Conservation (phyloP, 2,329 filamentous ascomycete genomes). For the Paracorniculantispora psalliotae region DNA sequence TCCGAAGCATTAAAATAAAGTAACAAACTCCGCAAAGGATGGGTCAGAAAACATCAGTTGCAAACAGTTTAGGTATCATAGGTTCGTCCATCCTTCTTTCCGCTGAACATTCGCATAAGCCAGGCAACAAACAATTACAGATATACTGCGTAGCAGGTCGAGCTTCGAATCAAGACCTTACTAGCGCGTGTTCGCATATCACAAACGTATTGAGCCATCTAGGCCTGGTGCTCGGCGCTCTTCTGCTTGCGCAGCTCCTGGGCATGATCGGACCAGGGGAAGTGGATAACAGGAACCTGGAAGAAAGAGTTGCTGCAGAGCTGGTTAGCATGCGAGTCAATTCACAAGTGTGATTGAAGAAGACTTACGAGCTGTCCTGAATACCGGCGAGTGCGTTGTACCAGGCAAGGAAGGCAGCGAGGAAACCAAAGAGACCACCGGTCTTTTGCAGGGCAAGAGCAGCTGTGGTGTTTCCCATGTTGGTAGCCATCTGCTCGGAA, state of each 20-base stretch:
- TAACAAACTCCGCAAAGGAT: not conserved
- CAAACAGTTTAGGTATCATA: constrained; percentile 37
- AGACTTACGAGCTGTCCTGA: constrained; percentile 60
- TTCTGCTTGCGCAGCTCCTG: constrained; percentile 51
- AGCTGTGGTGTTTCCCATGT: constrained; percentile 45
- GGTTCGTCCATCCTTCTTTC: constrained; percentile 4
- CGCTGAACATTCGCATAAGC: not conserved
- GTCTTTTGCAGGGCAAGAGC: constrained; percentile 56
- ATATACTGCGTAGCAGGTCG: not conserved
- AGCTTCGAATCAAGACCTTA: not conserved
- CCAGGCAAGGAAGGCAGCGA: constrained; percentile 79
- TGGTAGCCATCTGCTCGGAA: constrained; percentile 52
- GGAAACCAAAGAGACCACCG: constrained; percentile 73
- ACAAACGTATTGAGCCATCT: not conserved
- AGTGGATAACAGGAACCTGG: constrained; percentile 85
- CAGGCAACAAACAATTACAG: not conserved
- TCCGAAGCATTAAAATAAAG: not conserved
- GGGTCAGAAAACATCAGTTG: not conserved
- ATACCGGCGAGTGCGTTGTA: constrained; percentile 83
- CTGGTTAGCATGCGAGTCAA: constrained; percentile 27
- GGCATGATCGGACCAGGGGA: constrained; percentile 86
- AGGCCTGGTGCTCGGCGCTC: constrained; percentile 34
- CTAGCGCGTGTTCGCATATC: not conserved
- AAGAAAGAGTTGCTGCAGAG: constrained; percentile 75
- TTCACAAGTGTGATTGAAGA: not conserved